Conservation (phyloP, 495 filamentous ascomycete species). For the Hypoxylon fragiforme region DNA sequence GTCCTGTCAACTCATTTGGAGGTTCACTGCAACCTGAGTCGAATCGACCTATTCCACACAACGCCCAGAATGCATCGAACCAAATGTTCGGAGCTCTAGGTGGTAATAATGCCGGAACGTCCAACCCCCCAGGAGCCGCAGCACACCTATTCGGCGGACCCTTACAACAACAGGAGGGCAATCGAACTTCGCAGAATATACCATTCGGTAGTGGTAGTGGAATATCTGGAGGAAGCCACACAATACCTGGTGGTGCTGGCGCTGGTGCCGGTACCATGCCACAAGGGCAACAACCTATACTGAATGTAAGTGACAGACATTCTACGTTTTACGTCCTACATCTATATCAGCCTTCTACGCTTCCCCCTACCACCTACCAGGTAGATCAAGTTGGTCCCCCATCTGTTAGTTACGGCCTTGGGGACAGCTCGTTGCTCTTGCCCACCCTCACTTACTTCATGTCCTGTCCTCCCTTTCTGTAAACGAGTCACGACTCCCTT, state of each 20-base stretch:
- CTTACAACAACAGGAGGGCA: constrained; percentile 52
- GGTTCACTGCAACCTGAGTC: constrained; percentile 63
- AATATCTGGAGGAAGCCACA: constrained; percentile 33
- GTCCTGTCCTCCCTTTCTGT: too few relatives aligned
- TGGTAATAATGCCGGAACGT: constrained; percentile 46
- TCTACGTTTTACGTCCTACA: too few relatives aligned
- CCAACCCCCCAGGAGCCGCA: constrained; percentile 41
- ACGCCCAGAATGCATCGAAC: constrained; percentile 62
- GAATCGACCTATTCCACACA: constrained; percentile 62
- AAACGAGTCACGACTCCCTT: too few relatives aligned
- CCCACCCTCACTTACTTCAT: too few relatives aligned
- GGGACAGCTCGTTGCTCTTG: too few relatives aligned
- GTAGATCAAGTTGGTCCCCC: too few relatives aligned
- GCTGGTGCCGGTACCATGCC: constrained; percentile 49
- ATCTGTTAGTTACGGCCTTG: too few relatives aligned
- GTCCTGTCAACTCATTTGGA: constrained; percentile 68
- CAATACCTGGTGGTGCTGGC: constrained; percentile 42
- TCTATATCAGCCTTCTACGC: background rate
- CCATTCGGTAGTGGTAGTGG: constrained; percentile 43
- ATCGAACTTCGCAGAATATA: constrained; percentile 50
- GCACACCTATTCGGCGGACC: constrained; percentile 52
- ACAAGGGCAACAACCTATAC: constrained; percentile 91
- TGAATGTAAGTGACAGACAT: constrained; percentile 90
- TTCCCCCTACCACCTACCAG: too few relatives aligned
- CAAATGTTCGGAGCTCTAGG: constrained; percentile 62